Conservation (phyloP, 1,284 basidiomycete genomes). For the Volvariella surrecta region DNA sequence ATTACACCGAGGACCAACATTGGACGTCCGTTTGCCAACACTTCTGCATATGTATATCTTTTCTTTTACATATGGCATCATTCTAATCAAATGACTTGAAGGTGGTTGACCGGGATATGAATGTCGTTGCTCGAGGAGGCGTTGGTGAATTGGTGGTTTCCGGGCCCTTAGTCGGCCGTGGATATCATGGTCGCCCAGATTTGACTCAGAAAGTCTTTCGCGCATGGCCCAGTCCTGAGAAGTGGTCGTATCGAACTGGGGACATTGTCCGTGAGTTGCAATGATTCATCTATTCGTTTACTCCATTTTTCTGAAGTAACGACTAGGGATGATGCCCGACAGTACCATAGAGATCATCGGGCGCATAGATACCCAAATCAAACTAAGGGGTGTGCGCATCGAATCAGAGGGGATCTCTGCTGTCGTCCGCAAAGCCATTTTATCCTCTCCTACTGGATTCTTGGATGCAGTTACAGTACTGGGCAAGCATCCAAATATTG, state of each 20-base stretch:
- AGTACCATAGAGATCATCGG: conserved; percentile 44
- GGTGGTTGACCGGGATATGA: conserved; percentile 22
- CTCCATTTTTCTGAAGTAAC: neutral
- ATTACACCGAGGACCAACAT: conserved; percentile 36
- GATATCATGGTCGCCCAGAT: conserved; percentile 38
- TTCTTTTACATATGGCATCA: neutral
- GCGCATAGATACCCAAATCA: conserved; percentile 49
- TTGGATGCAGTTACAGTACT: conserved; percentile 37
- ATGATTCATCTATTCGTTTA: neutral
- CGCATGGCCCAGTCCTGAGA: conserved; percentile 32
- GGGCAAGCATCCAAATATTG: conserved; percentile 37
- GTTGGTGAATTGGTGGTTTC: conserved; percentile 44
- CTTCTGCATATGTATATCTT: conserved; percentile 21
- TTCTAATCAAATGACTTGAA: conserved; percentile 8
- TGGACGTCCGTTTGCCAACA: conserved; percentile 25
- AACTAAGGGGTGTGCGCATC: conserved; percentile 45
- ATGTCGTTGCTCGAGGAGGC: conserved; percentile 35
- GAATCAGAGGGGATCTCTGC: conserved; percentile 45
- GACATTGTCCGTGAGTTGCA: conserved; percentile 31
- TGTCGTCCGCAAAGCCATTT: conserved; percentile 30
- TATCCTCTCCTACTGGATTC: conserved; percentile 16
- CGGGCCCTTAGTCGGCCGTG: conserved; percentile 42
- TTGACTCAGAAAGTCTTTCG: conserved; percentile 39
- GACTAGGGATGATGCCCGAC: conserved; percentile 42
- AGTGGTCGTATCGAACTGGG: conserved; percentile 42